These are phyloP conservation scores for Cubamyces lactineus DNA, from an alignment of 768 basidiomycete species.

Conservation along the genomic window DNA sequence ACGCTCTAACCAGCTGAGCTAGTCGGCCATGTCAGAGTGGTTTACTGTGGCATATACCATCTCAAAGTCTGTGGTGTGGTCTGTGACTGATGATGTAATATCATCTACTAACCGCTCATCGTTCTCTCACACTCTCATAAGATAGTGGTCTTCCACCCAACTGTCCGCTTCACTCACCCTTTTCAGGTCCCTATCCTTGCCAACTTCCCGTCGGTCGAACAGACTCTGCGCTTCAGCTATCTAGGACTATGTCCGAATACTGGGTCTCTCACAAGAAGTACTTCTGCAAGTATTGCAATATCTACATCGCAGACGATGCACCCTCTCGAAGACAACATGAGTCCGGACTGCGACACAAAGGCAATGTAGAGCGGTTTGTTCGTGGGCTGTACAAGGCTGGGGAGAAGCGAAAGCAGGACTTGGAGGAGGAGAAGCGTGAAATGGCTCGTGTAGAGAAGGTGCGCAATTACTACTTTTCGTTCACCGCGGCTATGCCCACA, in stretches of 20 bases:
- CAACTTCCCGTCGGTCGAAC: too few relatives aligned
- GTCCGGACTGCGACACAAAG: constrained; percentile 90
- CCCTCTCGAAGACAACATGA: constrained; percentile 93
- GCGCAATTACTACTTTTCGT: constrained; percentile 20
- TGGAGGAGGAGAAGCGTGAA: constrained; percentile 84
- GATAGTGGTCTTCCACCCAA: too few relatives aligned
- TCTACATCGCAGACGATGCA: constrained; percentile 94
- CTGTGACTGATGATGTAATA: too few relatives aligned
- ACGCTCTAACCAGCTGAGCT: constrained; percentile 96
- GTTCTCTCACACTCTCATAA: too few relatives aligned
- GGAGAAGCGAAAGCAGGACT: constrained; percentile 83
- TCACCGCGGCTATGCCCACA: not conserved
- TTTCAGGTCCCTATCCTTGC: too few relatives aligned
- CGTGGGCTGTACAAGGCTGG: constrained; percentile 92
- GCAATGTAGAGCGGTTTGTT: constrained; percentile 91
- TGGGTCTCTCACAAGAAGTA: constrained; percentile 94
- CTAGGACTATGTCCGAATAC: constrained; percentile 76
- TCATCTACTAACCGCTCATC: too few relatives aligned
- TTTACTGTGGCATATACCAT: too few relatives aligned
- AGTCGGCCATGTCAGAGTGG: constrained; percentile 60
- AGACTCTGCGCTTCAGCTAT: not conserved
- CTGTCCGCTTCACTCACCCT: too few relatives aligned
- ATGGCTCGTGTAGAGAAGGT: constrained; percentile 88
- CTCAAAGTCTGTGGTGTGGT: too few relatives aligned
- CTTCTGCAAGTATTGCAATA: constrained; percentile 96